Evolutionary conservation across 352 stramenopile species (phyloP), one percentile per base, ranked within the genome.

Genomic region (Plasmopara halstedii): DNA sequence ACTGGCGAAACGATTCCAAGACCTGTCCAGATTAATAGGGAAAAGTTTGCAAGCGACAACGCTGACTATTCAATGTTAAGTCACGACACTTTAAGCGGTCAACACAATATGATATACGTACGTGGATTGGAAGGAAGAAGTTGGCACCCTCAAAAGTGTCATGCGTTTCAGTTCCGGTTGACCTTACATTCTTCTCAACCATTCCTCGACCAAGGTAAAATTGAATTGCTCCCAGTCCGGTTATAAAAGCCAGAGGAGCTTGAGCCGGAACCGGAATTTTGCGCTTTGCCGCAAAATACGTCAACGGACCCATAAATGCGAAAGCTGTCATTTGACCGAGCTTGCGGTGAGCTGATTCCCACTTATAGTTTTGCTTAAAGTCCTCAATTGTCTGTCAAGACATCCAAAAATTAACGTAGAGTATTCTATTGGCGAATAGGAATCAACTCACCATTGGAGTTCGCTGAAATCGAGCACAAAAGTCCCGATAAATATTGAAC

Each of bases 281-380:
- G 11, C 87, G 67, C 45, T 88, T 83, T 20, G 71, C 57, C 14
- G 77, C 81, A 56, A 98, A 98, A 56, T 97, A 98, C 0, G 71
- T 54, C 21, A 97, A 77, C 1, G 94, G 94, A 0, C 83, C 64
- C 15, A 74, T 63, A 58, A 98, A 98, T 17, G 85, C 69, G 4
- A 98, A 50, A 10, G 92, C 91, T 5, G 97, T 88, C 13, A 79
- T 56, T 31, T 97, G 57, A 14, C 96, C 95, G 5, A 98, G 72
- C 70, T 97, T 95, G 6, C 95, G 74, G 68, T 99, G 96, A 37
- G 83, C 55, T 22, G 70, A 83, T 56, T 96, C 83, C 69, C 73
- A 88, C 47, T 84, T 97, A 64, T 94, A 98, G 53, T 98, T 98
- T 9, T 68, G 84, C 59, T 98, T 97, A 58, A 99, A 99, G 17